phyloP scores from a whole-genome alignment of 371 early-diverging fungal species.

The Mucor sp. region DNA sequence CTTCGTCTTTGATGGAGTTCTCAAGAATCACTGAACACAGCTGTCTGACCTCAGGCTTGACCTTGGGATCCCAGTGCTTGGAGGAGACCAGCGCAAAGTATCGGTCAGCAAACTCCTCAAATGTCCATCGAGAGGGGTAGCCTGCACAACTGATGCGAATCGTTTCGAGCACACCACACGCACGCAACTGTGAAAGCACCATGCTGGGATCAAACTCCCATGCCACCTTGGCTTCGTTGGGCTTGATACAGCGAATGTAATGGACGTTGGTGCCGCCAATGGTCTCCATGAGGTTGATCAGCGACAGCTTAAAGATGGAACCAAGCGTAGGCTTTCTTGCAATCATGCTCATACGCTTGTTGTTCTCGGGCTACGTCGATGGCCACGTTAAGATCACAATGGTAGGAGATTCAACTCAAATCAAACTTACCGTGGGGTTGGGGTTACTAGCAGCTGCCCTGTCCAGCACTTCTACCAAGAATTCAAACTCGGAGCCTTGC shows the following conservation, averaged over 20 bases:
- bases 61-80: conserved; percentile 59
- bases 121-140: conserved; percentile 96
- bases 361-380: conserved; percentile 35
- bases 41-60: conserved; percentile 45
- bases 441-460: conserved; percentile 49
- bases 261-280: conserved; percentile 91
- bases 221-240: conserved; percentile 90
- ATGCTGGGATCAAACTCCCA: conserved; percentile 90
- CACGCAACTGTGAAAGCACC: conserved; percentile 95
- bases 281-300: conserved; percentile 92
- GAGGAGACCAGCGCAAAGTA: conserved; percentile 88
- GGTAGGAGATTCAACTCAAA: background rate
- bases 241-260: conserved; percentile 98
- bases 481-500: conserved; percentile 68
- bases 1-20: conserved; percentile 66
- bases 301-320: conserved; percentile 81
- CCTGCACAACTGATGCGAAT: conserved; percentile 99
- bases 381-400: background rate
- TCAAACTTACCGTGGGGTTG: conserved; percentile 33
- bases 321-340: conserved; percentile 86
- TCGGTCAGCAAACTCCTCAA: conserved; percentile 92
- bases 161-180: conserved; percentile 99
- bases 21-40: conserved; percentile 67
- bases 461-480: conserved; percentile 74
- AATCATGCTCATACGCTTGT: conserved; percentile 62